A percentile compares a stretch with the other conserved stretches of the same genome.
Conservation (phyloP, 1,139 yeast species). For the Pichia sp. region DNA sequence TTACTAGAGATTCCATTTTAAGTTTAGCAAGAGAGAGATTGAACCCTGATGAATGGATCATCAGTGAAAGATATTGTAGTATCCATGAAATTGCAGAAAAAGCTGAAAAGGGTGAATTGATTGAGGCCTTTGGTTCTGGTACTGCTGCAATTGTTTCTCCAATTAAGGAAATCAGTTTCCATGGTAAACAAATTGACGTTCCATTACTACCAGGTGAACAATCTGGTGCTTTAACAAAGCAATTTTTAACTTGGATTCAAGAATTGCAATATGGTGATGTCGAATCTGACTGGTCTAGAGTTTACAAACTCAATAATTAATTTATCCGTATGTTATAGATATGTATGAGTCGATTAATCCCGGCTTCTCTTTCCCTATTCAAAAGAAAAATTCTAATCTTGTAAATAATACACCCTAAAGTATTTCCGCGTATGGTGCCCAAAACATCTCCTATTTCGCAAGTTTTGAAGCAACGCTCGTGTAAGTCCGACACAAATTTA, state of each 20-base stretch:
- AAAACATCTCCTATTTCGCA: too few relatives aligned
- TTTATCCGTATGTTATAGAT: not conserved
- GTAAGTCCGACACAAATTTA: too few relatives aligned
- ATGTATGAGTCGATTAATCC: too few relatives aligned
- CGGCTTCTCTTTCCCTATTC: too few relatives aligned
- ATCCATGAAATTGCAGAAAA: slow-evolving; percentile 73
- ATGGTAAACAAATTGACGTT: slow-evolving; percentile 60
- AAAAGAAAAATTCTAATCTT: too few relatives aligned
- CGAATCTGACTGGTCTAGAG: slow-evolving; percentile 59
- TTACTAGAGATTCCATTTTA: slow-evolving; percentile 86
- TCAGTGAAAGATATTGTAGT: slow-evolving; percentile 75
- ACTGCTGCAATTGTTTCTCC: slow-evolving; percentile 98
- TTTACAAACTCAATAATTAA: slow-evolving; percentile 28
- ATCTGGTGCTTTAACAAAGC: slow-evolving; percentile 69
- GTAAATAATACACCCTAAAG: too few relatives aligned
- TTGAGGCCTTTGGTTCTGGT: slow-evolving; percentile 96
- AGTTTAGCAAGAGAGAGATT: slow-evolving; percentile 68
- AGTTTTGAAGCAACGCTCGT: too few relatives aligned
- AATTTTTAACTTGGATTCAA: slow-evolving; percentile 75
- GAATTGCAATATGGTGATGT: slow-evolving; percentile 84
- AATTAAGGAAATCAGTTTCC: slow-evolving; percentile 77
- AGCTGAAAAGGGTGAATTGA: slow-evolving; percentile 70
- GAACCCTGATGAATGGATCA: slow-evolving; percentile 65
- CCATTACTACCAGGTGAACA: slow-evolving; percentile 76
- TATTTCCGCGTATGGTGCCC: too few relatives aligned